A percentile compares a stretch with the other conserved stretches of the same genome.
Evolutionary conservation across 2,329 filamentous ascomycete genomes (phyloP).

Genomic region (Didymosphaeria variabile): DNA sequence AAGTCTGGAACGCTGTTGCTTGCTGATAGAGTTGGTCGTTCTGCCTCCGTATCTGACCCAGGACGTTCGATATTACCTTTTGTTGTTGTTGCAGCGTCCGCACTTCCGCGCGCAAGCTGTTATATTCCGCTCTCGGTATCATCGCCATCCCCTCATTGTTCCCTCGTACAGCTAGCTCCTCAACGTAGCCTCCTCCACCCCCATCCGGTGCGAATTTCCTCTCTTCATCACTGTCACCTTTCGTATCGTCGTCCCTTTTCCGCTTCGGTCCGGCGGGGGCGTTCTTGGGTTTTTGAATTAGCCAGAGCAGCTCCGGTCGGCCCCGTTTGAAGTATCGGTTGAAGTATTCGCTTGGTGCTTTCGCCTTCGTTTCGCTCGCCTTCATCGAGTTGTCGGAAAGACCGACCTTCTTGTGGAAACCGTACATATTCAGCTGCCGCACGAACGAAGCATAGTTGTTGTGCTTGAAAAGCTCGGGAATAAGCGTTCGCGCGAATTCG

Average conservation of each 20-base stretch:
- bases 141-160: constrained; percentile 57
- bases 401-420: constrained; percentile 65
- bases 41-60: constrained; percentile 81
- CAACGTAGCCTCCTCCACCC: constrained; percentile 50
- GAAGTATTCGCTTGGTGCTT: constrained; percentile 97
- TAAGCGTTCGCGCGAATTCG: constrained; percentile 78
- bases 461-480: constrained; percentile 80
- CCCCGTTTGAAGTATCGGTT: constrained; percentile 96
- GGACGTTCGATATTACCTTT: constrained; percentile 82
- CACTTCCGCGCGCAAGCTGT: constrained; percentile 80
- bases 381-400: constrained; percentile 98
- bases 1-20: constrained; percentile 85
- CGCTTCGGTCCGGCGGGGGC: constrained; percentile 61
- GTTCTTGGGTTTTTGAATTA: constrained; percentile 94
- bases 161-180: constrained; percentile 49
- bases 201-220: constrained; percentile 56
- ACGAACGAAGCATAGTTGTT: constrained; percentile 83
- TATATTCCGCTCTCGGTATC: constrained; percentile 76
- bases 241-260: constrained; percentile 65
- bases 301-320: constrained; percentile 90
- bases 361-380: constrained; percentile 95
- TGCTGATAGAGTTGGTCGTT: constrained; percentile 90
- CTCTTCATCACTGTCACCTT: constrained; percentile 76
- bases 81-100: constrained; percentile 86
- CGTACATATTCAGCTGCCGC: constrained; percentile 70